phyloP scores from a whole-genome alignment of 164 flowering plant genomes.

The Saururus chinensis region DNA sequence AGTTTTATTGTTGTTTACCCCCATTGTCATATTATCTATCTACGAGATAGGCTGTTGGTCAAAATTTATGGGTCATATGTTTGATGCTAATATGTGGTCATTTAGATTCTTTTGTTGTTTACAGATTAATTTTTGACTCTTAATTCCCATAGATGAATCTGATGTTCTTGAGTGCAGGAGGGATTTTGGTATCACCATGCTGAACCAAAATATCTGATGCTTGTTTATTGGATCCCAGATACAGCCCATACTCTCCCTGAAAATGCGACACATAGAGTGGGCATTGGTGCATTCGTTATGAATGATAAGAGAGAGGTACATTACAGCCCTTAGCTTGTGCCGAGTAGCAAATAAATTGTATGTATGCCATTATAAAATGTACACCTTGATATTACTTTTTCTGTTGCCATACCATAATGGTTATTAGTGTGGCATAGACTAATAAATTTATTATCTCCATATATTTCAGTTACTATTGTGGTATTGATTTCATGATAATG shows the following conservation, averaged over 20 bases:
- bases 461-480: too few species aligned
- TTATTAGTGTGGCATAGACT: background rate
- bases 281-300: constrained; percentile 39
- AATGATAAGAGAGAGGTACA: constrained; percentile 42
- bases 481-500: too few species aligned
- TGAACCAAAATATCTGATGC: constrained; percentile 38
- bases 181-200: constrained; percentile 49
- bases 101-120: background rate
- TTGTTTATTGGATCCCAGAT: constrained; percentile 41
- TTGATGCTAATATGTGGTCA: background rate
- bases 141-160: background rate
- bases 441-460: background rate
- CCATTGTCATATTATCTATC: too few species aligned
- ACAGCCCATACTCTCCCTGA: constrained; percentile 24
- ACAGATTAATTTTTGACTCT: background rate
- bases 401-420: too few species aligned
- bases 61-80: background rate
- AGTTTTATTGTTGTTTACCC: background rate
- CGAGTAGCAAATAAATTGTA: too few species aligned
- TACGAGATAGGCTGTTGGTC: background rate
- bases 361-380: background rate
- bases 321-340: background rate
- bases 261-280: constrained; percentile 43
- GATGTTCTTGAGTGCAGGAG: constrained; percentile 18
- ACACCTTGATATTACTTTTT: background rate